A percentile compares a stretch with the other conserved stretches of the same genome.
Evolutionary conservation across 2,329 filamentous ascomycete species (phyloP).

Genomic region (Dactylella cylindrospora): DNA sequence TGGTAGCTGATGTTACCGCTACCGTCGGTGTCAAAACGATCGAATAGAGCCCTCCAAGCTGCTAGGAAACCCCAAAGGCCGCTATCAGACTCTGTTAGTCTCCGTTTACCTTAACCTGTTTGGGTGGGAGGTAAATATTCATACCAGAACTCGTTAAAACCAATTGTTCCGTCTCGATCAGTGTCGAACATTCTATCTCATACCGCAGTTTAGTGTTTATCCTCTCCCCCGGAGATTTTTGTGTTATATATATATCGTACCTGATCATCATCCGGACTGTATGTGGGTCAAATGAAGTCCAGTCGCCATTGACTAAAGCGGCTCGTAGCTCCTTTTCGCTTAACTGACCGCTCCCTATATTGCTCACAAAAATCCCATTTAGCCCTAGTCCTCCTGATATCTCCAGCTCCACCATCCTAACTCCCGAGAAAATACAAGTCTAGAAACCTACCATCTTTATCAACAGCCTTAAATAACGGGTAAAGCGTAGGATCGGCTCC

Average conservation of each 20-base stretch:
- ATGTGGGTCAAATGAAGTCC: conserved; percentile 86
- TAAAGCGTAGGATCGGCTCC: conserved; percentile 71
- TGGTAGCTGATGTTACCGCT: conserved; percentile 80
- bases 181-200: conserved; percentile 82
- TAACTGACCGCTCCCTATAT: conserved; percentile 71
- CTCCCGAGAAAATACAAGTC: conserved; percentile 1
- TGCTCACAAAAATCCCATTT: neutral
- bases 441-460: conserved; percentile 68
- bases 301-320: conserved; percentile 94
- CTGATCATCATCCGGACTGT: conserved; percentile 98
- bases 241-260: conserved; percentile 41
- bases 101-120: neutral
- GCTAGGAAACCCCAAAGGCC: conserved; percentile 94
- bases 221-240: neutral
- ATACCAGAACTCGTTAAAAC: conserved; percentile 88
- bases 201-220: conserved; percentile 18
- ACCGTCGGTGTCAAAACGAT: conserved; percentile 86
- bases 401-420: neutral
- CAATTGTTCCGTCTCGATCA: conserved; percentile 83
- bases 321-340: conserved; percentile 83
- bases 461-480: conserved; percentile 85
- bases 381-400: neutral
- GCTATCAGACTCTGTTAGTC: conserved; percentile 48
- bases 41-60: conserved; percentile 90
- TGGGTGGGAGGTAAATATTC: conserved; percentile 5